Conservation (phyloP, 768 basidiomycete species). For the Clathrus columnatus region DNA sequence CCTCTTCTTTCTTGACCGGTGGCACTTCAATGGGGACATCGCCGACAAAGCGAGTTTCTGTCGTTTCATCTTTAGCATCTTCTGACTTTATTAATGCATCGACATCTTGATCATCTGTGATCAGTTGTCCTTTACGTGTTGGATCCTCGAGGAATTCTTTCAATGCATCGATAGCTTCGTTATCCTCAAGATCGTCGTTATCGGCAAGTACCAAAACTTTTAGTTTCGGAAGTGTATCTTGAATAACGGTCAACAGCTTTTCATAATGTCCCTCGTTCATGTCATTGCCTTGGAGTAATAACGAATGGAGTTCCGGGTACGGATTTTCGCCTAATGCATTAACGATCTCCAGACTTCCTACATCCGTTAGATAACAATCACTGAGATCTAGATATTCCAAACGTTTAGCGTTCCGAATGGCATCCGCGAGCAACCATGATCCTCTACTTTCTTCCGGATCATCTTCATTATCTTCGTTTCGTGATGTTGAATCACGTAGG, state of each 20-base stretch:
- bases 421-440: slow-evolving; percentile 46
- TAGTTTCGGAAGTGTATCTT: background rate
- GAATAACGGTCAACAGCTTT: background rate
- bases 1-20: background rate
- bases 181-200: background rate
- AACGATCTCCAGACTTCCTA: slow-evolving; percentile 49
- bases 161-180: background rate
- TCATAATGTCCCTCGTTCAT: background rate
- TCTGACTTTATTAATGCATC: background rate
- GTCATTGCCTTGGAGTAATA: slow-evolving; percentile 47
- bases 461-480: slow-evolving; percentile 25
- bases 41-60: background rate
- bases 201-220: background rate
- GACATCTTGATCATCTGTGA: background rate
- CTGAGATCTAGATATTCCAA: slow-evolving; percentile 82
- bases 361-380: slow-evolving; percentile 73
- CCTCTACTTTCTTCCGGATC: slow-evolving; percentile 22
- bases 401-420: slow-evolving; percentile 54
- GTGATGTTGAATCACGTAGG: slow-evolving; percentile 58
- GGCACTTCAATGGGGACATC: background rate
- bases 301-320: slow-evolving; percentile 64
- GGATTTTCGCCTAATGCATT: slow-evolving; percentile 40
- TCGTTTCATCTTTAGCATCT: background rate
- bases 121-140: background rate
- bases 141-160: background rate